Conservation (phyloP, 176 grass and related monocot genomes). For the Eragrostis nindensis region DNA sequence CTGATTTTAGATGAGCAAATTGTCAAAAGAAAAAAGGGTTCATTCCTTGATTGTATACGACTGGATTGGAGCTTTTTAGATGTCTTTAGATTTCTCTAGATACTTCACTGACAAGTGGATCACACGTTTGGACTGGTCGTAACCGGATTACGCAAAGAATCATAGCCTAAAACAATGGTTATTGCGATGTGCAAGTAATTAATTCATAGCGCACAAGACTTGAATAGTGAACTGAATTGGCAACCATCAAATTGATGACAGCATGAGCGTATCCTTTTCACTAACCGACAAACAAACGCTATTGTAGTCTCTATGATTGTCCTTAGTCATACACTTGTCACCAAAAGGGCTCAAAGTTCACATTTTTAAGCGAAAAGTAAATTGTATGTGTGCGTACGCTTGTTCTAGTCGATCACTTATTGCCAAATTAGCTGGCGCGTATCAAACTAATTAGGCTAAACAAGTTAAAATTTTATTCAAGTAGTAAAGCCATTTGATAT, state of each 20-base stretch:
- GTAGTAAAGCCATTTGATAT: no score
- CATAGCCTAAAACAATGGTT: not conserved
- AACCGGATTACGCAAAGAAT: not conserved
- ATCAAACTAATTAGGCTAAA: not conserved
- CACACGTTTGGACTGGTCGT: not conserved
- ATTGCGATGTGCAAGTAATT: not conserved
- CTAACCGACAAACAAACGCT: not conserved
- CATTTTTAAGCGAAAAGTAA: not conserved
- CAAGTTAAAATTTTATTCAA: not conserved
- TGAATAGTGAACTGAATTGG: not conserved
- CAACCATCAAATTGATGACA: not conserved
- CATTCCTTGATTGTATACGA: not conserved
- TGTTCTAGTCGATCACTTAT: not conserved
- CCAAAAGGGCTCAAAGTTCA: not conserved
- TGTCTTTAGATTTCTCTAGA: not conserved
- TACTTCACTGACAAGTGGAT: not conserved
- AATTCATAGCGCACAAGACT: not conserved
- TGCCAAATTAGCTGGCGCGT: not conserved
- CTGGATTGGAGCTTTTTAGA: not conserved
- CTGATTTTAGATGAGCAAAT: not conserved
- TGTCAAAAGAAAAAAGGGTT: constrained; percentile 8
- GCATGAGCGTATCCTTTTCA: not conserved
- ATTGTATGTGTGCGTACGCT: not conserved
- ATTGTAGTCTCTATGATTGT: not conserved
- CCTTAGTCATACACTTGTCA: not conserved